These are phyloP conservation scores for Gossypium rotundifolium DNA, from an alignment of 345 rosid species.

Conservation along the genomic window DNA sequence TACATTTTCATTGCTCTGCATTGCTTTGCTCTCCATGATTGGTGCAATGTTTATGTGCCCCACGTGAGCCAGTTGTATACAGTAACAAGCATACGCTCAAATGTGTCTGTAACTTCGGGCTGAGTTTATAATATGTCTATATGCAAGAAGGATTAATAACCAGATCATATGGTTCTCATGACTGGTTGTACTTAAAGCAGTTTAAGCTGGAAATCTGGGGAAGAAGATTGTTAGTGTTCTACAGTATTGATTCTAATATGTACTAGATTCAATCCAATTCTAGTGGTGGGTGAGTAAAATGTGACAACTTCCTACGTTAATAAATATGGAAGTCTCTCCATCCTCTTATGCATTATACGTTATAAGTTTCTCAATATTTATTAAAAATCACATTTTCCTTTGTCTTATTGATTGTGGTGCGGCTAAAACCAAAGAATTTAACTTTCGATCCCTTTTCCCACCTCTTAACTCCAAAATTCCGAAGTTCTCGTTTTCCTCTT, in stretches of 20 bases:
- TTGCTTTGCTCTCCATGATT: neutral
- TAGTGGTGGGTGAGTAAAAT: neutral
- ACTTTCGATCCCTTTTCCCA: neutral
- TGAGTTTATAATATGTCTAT: neutral
- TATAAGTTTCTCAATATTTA: neutral
- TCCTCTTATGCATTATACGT: neutral
- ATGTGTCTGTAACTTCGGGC: neutral
- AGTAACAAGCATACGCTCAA: neutral
- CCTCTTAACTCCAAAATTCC: neutral
- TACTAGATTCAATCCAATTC: neutral
- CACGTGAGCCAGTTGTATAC: slow-evolving; percentile 1
- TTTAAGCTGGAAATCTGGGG: neutral
- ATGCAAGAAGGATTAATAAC: neutral
- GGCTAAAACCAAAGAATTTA: neutral
- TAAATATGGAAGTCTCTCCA: neutral
- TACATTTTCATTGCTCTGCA: slow-evolving; percentile 7
- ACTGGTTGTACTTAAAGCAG: neutral
- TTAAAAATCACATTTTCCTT: neutral
- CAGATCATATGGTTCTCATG: neutral
- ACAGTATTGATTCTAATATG: neutral
- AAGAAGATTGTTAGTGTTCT: neutral
- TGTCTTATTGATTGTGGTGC: neutral
- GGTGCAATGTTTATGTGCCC: neutral
- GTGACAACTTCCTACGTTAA: neutral
- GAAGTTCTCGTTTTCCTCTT: neutral